phyloP scores from a whole-genome alignment of 2,329 filamentous ascomycete species.

The Colletotrichum sidae region DNA sequence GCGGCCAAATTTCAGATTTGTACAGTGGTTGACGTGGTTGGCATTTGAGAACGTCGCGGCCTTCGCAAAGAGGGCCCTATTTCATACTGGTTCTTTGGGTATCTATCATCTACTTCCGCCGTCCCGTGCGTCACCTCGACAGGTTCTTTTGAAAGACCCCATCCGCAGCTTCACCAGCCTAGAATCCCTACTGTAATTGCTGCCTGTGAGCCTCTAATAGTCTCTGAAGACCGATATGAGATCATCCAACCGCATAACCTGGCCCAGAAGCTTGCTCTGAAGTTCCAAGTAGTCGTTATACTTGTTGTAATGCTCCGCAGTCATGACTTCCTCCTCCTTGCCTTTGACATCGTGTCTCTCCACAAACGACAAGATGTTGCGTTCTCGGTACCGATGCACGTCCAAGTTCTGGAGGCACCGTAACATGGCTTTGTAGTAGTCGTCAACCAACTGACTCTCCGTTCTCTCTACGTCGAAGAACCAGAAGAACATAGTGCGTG shows the following conservation, averaged over 20 bases:
- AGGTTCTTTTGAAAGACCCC: neutral
- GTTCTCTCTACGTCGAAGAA: slow-evolving; percentile 85
- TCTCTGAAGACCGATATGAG: slow-evolving; percentile 87
- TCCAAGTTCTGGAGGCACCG: slow-evolving; percentile 84
- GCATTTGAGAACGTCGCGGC: neutral
- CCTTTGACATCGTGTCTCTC: slow-evolving; percentile 88
- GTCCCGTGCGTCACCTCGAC: slow-evolving; percentile 7
- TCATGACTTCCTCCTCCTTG: slow-evolving; percentile 84
- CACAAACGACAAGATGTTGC: slow-evolving; percentile 81
- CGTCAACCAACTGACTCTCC: slow-evolving; percentile 77
- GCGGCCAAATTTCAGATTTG: no score
- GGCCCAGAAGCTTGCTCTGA: slow-evolving; percentile 79
- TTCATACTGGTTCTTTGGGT: slow-evolving; percentile 28
- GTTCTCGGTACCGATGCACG: slow-evolving; percentile 78
- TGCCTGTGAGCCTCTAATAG: slow-evolving; percentile 49
- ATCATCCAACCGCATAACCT: slow-evolving; percentile 85
- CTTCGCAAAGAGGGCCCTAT: neutral
- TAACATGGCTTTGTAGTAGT: slow-evolving; percentile 90
- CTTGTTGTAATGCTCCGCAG: slow-evolving; percentile 76
- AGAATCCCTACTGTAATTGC: neutral
- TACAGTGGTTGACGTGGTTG: neutral
- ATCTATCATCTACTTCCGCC: slow-evolving; percentile 27
- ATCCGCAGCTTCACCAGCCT: neutral
- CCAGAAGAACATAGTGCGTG: slow-evolving; percentile 90
- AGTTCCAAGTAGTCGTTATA: slow-evolving; percentile 71